These are phyloP conservation scores for Rosa hybrid DNA, from an alignment of 331 rosid species.

Conservation along the genomic window DNA sequence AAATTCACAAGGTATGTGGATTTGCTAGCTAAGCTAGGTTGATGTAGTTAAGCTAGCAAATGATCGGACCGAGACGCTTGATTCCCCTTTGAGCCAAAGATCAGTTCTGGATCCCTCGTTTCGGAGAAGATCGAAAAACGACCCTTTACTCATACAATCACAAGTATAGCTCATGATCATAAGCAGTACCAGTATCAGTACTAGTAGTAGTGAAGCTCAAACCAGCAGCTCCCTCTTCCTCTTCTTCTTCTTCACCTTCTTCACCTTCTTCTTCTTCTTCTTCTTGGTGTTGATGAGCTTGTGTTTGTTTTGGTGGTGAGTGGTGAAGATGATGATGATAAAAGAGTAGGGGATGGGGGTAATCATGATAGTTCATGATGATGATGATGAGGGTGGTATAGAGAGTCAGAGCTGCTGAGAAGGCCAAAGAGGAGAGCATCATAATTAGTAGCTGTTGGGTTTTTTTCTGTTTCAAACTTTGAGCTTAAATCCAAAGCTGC, in stretches of 20 bases:
- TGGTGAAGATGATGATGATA: slow-evolving; percentile 51
- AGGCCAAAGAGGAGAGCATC: slow-evolving; percentile 52
- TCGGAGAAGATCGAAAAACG: background rate
- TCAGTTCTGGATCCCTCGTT: slow-evolving; percentile 27
- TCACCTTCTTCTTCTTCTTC: slow-evolving; percentile 14
- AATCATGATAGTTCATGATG: slow-evolving; percentile 54
- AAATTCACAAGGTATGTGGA: slow-evolving; percentile 15
- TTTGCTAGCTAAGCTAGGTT: slow-evolving; percentile 24
- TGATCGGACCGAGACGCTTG: slow-evolving; percentile 68
- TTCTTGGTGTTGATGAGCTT: slow-evolving; percentile 16
- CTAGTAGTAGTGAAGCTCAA: slow-evolving; percentile 11
- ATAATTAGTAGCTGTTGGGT: slow-evolving; percentile 72
- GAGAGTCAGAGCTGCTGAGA: slow-evolving; percentile 32
- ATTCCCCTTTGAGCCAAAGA: slow-evolving; percentile 46
- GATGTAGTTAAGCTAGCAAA: slow-evolving; percentile 34
- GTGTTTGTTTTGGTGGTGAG: slow-evolving; percentile 19
- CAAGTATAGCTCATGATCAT: slow-evolving; percentile 11
- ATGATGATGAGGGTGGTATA: slow-evolving; percentile 31
- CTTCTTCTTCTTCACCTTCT: slow-evolving; percentile 12
- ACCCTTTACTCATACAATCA: slow-evolving; percentile 14
- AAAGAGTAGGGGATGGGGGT: slow-evolving; percentile 42
- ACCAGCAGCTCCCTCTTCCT: slow-evolving; percentile 13
- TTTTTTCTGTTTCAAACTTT: slow-evolving; percentile 54
- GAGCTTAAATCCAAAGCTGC: slow-evolving; percentile 70
- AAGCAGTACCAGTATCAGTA: background rate